Evolutionary conservation across 495 filamentous ascomycete genomes (phyloP).

Genomic region (Terfezia claveryi): DNA sequence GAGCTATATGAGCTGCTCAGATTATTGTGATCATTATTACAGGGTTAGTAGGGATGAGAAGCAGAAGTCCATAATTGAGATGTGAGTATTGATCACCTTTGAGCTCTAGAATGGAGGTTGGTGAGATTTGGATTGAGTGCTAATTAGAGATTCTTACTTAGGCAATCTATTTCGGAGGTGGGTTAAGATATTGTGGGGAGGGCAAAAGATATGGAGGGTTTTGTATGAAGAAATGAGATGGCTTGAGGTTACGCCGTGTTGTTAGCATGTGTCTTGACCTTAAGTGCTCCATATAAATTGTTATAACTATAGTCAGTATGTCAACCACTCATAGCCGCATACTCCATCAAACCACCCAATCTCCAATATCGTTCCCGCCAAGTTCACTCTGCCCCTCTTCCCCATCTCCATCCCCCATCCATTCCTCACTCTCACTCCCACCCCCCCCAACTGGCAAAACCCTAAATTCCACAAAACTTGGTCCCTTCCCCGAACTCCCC

Average conservation of each 20-base stretch:
- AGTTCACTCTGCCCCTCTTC: neutral
- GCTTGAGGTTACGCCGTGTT: no score
- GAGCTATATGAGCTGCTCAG: slow-evolving; percentile 75
- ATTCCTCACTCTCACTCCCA: slow-evolving; percentile 29
- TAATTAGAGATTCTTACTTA: neutral
- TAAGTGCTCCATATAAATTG: no score
- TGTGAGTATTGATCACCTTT: neutral
- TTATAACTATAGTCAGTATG: no score
- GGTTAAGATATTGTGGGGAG: slow-evolving; percentile 13
- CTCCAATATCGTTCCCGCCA: no score
- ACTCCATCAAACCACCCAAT: no score
- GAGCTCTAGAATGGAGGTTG: neutral
- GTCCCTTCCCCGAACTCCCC: neutral
- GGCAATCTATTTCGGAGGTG: slow-evolving; percentile 30
- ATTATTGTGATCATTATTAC: slow-evolving; percentile 83
- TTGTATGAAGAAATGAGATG: no score
- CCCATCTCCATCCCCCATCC: neutral
- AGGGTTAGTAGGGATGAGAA: slow-evolving; percentile 60
- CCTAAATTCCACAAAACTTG: neutral
- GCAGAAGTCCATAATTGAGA: slow-evolving; percentile 37
- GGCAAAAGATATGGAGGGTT: no score
- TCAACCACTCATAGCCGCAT: no score
- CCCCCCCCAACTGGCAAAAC: slow-evolving; percentile 49
- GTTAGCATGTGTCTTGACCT: no score
- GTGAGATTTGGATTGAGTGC: no score